These are phyloP conservation scores for Phaseolus coccineus DNA, from an alignment of 331 rosid species.

Conservation along the genomic window DNA sequence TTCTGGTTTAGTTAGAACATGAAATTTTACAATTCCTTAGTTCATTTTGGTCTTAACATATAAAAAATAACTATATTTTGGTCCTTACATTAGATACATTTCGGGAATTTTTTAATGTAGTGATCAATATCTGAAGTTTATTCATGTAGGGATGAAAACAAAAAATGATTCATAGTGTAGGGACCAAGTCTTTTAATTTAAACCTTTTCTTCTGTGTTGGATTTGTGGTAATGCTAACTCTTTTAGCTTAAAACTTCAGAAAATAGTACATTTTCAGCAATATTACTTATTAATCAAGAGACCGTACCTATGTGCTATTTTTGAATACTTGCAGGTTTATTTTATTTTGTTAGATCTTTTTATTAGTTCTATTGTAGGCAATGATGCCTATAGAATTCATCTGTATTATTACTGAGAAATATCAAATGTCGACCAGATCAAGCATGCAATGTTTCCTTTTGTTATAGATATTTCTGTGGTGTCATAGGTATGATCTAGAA, in stretches of 20 bases:
- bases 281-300: conserved; percentile 30
- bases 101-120: not conserved
- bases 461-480: conserved; percentile 33
- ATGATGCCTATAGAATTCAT: conserved; percentile 2
- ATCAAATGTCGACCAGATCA: not conserved
- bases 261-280: not conserved
- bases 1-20: not conserved
- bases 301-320: conserved; percentile 15
- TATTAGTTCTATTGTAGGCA: conserved; percentile 10
- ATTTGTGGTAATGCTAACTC: conserved; percentile 22
- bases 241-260: conserved; percentile 18
- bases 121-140: not conserved
- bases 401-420: conserved; percentile 2
- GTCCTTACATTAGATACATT: not conserved
- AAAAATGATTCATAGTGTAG: not conserved
- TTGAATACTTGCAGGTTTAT: conserved; percentile 7
- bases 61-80: not conserved
- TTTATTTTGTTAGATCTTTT: conserved; percentile 27
- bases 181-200: not conserved
- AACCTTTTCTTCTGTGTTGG: not conserved
- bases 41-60: not conserved
- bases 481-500: conserved; percentile 31
- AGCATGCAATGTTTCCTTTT: conserved; percentile 27
- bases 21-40: not conserved
- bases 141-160: not conserved